phyloP scores from a whole-genome alignment of 306 rosid genomes.

The Vachellia collinsii region DNA sequence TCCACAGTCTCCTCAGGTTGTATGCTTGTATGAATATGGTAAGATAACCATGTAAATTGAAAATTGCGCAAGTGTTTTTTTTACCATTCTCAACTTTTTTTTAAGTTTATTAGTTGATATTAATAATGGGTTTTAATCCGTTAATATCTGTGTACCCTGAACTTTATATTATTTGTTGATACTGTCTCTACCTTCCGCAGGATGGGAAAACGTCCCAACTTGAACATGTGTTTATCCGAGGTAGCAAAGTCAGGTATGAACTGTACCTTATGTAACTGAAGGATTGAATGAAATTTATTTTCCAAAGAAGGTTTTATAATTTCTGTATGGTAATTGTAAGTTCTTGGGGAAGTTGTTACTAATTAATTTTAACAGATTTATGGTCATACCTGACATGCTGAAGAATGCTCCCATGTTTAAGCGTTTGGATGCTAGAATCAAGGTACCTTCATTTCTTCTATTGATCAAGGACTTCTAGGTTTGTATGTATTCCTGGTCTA shows the following conservation, averaged over 20 bases:
- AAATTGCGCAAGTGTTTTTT: not conserved
- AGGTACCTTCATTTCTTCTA: constrained; percentile 52
- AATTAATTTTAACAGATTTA: constrained; percentile 60
- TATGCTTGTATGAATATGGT: not conserved
- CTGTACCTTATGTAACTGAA: not conserved
- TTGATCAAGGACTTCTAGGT: constrained; percentile 3
- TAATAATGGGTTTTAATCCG: not conserved
- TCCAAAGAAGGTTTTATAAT: constrained; percentile 3
- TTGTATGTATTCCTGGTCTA: constrained; percentile 9
- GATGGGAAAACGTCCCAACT: constrained; percentile 95
- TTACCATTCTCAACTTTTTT: constrained; percentile 4
- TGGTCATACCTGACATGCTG: constrained; percentile 98
- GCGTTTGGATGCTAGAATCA: constrained; percentile 95
- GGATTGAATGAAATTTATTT: constrained; percentile 13
- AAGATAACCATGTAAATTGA: too few relatives aligned
- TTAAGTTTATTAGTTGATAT: not conserved
- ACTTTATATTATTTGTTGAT: constrained; percentile 33
- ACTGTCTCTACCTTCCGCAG: constrained; percentile 45
- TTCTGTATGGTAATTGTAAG: constrained; percentile 13
- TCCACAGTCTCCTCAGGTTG: not conserved
- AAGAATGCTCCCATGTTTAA: constrained; percentile 99
- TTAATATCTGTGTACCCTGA: constrained; percentile 9
- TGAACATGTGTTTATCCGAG: constrained; percentile 96
- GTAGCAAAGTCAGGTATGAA: constrained; percentile 95
- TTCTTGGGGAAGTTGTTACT: constrained; percentile 21